These are phyloP conservation scores for Nemania diffusa DNA, from an alignment of 2,329 filamentous ascomycete species.

Conservation along the genomic window DNA sequence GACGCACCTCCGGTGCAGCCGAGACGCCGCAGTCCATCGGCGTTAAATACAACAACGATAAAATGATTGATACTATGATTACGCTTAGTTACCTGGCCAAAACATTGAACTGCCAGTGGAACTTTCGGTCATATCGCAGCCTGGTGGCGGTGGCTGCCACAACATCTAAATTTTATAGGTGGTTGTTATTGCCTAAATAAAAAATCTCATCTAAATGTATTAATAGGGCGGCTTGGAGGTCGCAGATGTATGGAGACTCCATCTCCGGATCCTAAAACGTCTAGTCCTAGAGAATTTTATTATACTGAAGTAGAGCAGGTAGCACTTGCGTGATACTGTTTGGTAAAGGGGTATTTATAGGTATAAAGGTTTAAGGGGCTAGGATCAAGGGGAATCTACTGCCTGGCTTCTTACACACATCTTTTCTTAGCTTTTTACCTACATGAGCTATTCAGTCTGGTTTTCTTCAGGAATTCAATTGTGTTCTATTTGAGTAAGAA, in stretches of 20 bases:
- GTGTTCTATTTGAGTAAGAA: neutral
- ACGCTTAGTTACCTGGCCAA: no score
- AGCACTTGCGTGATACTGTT: neutral
- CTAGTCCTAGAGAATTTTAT: neutral
- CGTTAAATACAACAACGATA: no score
- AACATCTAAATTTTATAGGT: no score
- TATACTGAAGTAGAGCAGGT: neutral
- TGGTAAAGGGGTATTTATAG: neutral
- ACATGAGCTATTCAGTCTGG: neutral
- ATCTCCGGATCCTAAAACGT: neutral
- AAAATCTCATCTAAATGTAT: no score
- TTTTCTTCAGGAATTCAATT: neutral
- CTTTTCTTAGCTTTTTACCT: neutral
- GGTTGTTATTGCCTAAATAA: neutral
- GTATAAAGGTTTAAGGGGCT: neutral
- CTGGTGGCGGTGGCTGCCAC: no score
- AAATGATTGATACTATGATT: no score
- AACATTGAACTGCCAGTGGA: no score
- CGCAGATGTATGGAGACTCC: constrained; percentile 4
- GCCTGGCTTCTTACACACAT: neutral
- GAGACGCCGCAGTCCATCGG: no score
- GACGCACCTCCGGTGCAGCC: no score
- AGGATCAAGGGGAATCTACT: neutral
- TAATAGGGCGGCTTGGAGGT: neutral
- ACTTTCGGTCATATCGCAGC: no score